Base-by-base conservation (phyloP, 1,139 yeast species). In the Blastobotrys proliferans region DNA sequence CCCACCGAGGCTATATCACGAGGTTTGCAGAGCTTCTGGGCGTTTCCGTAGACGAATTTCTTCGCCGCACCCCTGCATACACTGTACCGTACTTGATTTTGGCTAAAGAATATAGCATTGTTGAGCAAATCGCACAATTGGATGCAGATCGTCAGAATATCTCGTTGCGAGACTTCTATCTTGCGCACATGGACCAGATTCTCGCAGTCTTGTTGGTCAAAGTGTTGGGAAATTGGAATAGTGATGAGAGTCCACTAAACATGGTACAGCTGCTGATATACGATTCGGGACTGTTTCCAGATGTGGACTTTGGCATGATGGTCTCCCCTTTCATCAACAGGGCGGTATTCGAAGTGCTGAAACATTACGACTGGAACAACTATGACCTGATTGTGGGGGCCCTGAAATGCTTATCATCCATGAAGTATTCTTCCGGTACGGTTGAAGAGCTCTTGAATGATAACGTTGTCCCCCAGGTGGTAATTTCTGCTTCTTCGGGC, bases 31-130 rank as follows among this genome's bases (percentile, higher is more conserved):
- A 78, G 32, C 67, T 87, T 5, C 68, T 87, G 25, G 83, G 80
- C 1, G 74, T 87, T 35, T 70, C 84, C 1, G 67, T 72, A 4
- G 70, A 70, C 20, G 78, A 77, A 26, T 83, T 92, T 45, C 67
- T 90, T 29, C 70, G 71, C 33, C 71, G 92, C 45, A 86, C 94
- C 1, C 77, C 78, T 41, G 77, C 79, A 18, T 83, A 79, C 54
- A 84, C 92, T 0, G 74, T 90, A 0, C 97, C 98, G 0, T 73
- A 80, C 51, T 69, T 90, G 10, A 70, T 87, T 43, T 80, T 79
- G 38, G 77, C 78, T 43, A 79, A 80, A 54, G 74, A 81, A 48
- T 69, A 70, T 41, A 87, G 81, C 52, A 73, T 77, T 39, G 68
- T 90, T 40, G 74, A 78, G 34, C 81, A 77, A 47, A 72, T 81